Percentiles rank a stretch among this genome's conserved stretches.
These are phyloP conservation scores for Trametes cingulata DNA, from an alignment of 768 basidiomycete species.

Conservation along the genomic window DNA sequence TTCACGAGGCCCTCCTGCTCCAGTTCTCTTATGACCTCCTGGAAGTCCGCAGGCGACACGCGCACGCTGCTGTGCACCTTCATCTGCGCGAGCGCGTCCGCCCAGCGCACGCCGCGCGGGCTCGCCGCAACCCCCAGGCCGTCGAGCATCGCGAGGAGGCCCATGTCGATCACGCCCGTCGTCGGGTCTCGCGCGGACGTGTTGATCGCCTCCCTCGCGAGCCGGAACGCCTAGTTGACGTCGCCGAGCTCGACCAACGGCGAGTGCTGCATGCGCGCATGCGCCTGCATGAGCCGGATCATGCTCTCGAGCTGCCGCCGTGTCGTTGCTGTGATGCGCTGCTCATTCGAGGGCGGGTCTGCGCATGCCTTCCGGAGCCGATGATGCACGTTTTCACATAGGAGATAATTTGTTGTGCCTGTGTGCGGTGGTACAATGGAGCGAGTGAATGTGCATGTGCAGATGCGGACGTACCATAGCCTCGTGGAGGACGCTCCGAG, in stretches of 20 bases:
- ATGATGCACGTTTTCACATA: slow-evolving; percentile 99
- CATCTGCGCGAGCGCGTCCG: slow-evolving; percentile 75
- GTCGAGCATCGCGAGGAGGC: slow-evolving; percentile 72
- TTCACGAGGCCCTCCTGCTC: slow-evolving; percentile 88
- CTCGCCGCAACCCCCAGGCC: slow-evolving; percentile 45
- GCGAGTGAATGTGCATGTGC: background rate
- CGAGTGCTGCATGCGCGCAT: slow-evolving; percentile 94
- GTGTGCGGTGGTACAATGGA: background rate
- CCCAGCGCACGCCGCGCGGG: slow-evolving; percentile 73
- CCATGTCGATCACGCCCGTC: slow-evolving; percentile 97
- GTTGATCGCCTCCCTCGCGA: slow-evolving; percentile 95
- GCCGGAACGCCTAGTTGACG: slow-evolving; percentile 87
- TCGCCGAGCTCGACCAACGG: slow-evolving; percentile 83
- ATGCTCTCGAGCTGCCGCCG: slow-evolving; percentile 94
- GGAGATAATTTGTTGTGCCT: slow-evolving; percentile 99
- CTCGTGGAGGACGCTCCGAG: slow-evolving; percentile 97
- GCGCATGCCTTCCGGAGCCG: slow-evolving; percentile 90
- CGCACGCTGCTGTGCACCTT: slow-evolving; percentile 83
- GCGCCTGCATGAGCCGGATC: slow-evolving; percentile 94
- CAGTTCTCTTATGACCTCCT: slow-evolving; percentile 71
- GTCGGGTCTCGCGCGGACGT: slow-evolving; percentile 94
- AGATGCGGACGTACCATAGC: slow-evolving; percentile 73
- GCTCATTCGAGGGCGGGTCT: slow-evolving; percentile 85
- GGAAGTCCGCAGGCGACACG: slow-evolving; percentile 79
- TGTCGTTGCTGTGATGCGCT: slow-evolving; percentile 98